Base-by-base conservation (phyloP, 179 eudicot genomes). In the Actinidia arguta region DNA sequence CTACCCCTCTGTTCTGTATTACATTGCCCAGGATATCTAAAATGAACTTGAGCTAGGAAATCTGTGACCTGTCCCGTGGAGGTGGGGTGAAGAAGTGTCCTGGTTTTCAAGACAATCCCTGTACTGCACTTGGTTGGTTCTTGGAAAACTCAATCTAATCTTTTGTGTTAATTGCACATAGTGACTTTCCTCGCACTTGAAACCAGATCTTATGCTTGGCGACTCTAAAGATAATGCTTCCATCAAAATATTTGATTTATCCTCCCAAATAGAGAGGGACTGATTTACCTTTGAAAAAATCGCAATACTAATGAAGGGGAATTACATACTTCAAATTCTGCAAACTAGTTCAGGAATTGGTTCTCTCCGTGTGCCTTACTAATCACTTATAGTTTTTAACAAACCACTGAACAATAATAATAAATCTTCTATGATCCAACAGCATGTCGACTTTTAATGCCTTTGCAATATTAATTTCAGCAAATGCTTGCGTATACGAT, bases 401-500 rank as follows among this genome's bases (percentile, higher is more conserved):
- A 73, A 52, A 3, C 12, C 13, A 17, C 44, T 10, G 4, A 5
- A 20, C 11, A 42, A 42, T 69, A 42, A 39, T 48, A 22, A 72
- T 13, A 14, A 72, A 18, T n/a, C 56, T 72, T 76, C 36, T 54
- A 39, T n/a, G 27, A 56, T 36, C 36, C 54, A n/a, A 59, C 68
- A 8, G 69, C 8, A 72, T 16, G 18, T 72, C 39, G 5, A 8
- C 10, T 47, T 24, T 75, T 56, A 54, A 46, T 61, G 4, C 36
- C 18, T 20, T 66, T 4, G 56, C 11, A 25, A 20, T 48, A 62
- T 63, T 25, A 3, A 36, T 78, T 47, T 47, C 46, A 25, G 42
- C 8, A 67, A 50, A 5, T 48, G 42, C n/a, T 64, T 51, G 50
- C 74, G 64, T 55, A 39, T 14, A 36, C 70, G 82, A 31, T 79